Evolutionary conservation across 345 rosid genomes (phyloP), one percentile per base, ranked within the genome.

Genomic region (Euphorbia tirucalli): DNA sequence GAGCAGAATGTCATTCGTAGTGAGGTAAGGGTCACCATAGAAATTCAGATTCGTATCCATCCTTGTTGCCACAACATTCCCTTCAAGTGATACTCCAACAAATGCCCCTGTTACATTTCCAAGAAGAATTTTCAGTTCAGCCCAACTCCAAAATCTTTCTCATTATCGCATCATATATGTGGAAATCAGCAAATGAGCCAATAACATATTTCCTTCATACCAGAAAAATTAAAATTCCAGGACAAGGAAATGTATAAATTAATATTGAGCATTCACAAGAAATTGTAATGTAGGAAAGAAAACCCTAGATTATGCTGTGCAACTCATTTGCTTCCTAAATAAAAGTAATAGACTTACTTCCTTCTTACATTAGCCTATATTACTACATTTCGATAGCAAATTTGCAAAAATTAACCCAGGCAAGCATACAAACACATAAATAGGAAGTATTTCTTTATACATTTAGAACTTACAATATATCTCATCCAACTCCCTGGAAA

Each of bases 71-170:
- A 95, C 98, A 18, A 89, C 56, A 66, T 89, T 96, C 50, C 99
- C 97, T 86, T 96, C 98, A 16, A 96, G 83, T 7, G 98, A 96
- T 74, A 89, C 96, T 63, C 98, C 99, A 65, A 93, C 88, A 70
- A 96, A 96, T n/a, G 97, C 98, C 41, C 99, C 99, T 95, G 79
- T 73, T 67, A 69, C 27, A 54, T 21, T 49, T 60, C 61, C 71
- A 65, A 61, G 21, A 72, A 64, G 10, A 46, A 59, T 44, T 22
- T 37, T 67, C 60, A 70, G 37, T 32, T 32, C n/a, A 50, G 11
- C 41, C 39, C n/a, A 15, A 61, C 16, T 59, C 11, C n/a, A 69
- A 37, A 49, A 65, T 24, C 57, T 35, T 35, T 31, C 30, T 14
- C 7, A 16, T 44, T 3, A 41, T 31, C 13, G 61, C 28, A 43